Base-by-base conservation (phyloP, 1,284 basidiomycete species). In the Vanrija pseudolonga region DNA sequence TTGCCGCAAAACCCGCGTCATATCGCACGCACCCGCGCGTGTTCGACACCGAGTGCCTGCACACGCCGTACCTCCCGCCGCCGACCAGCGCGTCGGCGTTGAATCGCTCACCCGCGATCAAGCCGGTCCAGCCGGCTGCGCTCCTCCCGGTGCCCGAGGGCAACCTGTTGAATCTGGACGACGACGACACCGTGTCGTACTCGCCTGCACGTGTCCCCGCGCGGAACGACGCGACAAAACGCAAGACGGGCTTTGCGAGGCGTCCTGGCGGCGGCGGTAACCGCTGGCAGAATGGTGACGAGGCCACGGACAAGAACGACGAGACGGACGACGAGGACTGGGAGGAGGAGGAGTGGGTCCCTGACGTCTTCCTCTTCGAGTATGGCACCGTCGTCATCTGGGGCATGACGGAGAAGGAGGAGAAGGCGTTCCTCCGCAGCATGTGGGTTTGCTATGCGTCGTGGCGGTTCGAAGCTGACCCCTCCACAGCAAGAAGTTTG, bases 381-480 rank as follows among this genome's bases (percentile, higher is more conserved):
- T 97, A 96, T 74, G 93, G 93, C 18, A 77, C 75, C 1, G 88
- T 96, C 36, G 93, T 97, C 20, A 89, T 96, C 50, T 97, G 93
- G 94, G 93, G 93, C 23, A 97, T 97, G 93, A 88, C 90, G 12
- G 87, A 94, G 69, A 80, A 84, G 9, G 90, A 97, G 71, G 93
- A 97, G 77, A 89, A 85, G 71, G 80, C 90, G 4, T 91, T 97
- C 67, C 76, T 95, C 56, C 85, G 87, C 39, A 91, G 89, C 32
- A 81, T 97, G 88, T 93, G 72, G 76, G 90, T 80, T 28, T 39
- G 3, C 22, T 17, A 12, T 8, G 4, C 4, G 1, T 6, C 37
- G 3, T 4, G 0, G 5, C 20, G 8, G 2, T 26, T 17, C 6
- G 8, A 1, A 22, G 48, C 54, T 58, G 51, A 58, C 51, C 6